Percentiles rank a stretch among this genome's conserved stretches.
These are phyloP conservation scores for Diaporthe citri DNA, from an alignment of 2,329 filamentous ascomycete species.

Conservation along the genomic window DNA sequence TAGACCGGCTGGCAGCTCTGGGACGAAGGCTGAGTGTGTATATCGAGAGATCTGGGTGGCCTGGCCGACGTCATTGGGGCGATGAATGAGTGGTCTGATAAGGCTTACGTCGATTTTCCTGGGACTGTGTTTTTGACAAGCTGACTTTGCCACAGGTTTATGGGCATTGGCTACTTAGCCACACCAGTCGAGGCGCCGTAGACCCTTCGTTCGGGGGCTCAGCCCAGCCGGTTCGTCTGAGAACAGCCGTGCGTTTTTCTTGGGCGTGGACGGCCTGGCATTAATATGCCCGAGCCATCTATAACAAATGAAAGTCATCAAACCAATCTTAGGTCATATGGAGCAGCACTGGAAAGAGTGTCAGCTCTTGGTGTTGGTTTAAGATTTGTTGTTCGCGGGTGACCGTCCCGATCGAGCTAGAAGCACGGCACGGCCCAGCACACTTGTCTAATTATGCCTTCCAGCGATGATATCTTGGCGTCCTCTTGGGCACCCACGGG, in stretches of 20 bases:
- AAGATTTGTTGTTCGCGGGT: neutral
- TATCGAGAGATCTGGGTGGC: neutral
- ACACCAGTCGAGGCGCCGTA: neutral
- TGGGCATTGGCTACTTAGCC: neutral
- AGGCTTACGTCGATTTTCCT: neutral
- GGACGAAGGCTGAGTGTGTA: neutral
- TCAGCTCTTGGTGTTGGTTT: neutral
- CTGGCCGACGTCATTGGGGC: slow-evolving; percentile 6
- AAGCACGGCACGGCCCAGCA: slow-evolving; percentile 8
- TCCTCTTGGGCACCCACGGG: neutral
- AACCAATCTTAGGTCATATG: neutral
- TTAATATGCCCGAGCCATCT: neutral
- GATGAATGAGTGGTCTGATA: too few species aligned
- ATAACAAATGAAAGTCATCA: too few species aligned
- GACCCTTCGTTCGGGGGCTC: neutral
- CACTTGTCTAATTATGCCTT: neutral
- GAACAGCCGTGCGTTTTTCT: neutral
- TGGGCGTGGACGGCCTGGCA: neutral
- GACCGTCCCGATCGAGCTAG: neutral
- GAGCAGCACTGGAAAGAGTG: neutral
- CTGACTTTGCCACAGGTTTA: neutral
- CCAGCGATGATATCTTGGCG: neutral
- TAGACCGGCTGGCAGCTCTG: neutral
- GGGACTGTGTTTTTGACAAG: neutral
- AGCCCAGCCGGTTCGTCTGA: neutral